Base-by-base conservation (phyloP, 179 eudicot genomes). In the Corrigiola litoralis region DNA sequence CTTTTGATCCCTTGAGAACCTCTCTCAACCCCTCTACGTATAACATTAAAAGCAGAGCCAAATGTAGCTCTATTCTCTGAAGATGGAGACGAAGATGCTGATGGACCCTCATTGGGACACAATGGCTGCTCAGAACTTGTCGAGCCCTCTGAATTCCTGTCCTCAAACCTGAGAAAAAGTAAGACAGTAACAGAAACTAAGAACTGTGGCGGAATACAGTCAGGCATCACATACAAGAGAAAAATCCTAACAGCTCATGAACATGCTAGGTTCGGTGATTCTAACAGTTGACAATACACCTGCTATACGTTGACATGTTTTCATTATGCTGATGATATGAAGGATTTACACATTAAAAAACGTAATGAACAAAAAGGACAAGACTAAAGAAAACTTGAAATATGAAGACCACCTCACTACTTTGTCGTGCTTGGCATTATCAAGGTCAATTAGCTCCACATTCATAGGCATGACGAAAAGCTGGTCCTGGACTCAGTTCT, bases 131-230 rank as follows among this genome's bases (percentile, higher is more conserved):
- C 79, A n/a, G 71, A 63, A 66, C 41, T 68, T 36, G 68, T 61
- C 25, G 84, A 78, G 3, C 55, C 63, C 63, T 72, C 85, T 38
- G 79, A 76, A 58, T 31, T 53, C 34, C 68, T 51, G 24, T 83
- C 87, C 67, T 77, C 76, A 66, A 82, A 83, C 75, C 90, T 85
- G 76, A 40, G 33, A 45, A 45, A 47, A 11, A 44, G 46, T 34
- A 66, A 16, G 11, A 17, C 13, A 24, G 40, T 14, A 60, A 60
- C 16, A 11, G 3, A 8, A 52, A 40, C 55, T 61, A 20, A 40
- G 53, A 56, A 47, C 40, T 62, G 53, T 8, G 21, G 24, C n/a
- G 28, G 17, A 31, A 20, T 28, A 13, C 45, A 32, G 21, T 31
- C 46, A 59, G 50, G 33, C 14, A 20, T 12, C 20, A 37, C 23